Percentiles rank a stretch among this genome's conserved stretches.
These are phyloP conservation scores for Austroboletus eburneus DNA, from an alignment of 768 basidiomycete genomes.

Conservation along the genomic window DNA sequence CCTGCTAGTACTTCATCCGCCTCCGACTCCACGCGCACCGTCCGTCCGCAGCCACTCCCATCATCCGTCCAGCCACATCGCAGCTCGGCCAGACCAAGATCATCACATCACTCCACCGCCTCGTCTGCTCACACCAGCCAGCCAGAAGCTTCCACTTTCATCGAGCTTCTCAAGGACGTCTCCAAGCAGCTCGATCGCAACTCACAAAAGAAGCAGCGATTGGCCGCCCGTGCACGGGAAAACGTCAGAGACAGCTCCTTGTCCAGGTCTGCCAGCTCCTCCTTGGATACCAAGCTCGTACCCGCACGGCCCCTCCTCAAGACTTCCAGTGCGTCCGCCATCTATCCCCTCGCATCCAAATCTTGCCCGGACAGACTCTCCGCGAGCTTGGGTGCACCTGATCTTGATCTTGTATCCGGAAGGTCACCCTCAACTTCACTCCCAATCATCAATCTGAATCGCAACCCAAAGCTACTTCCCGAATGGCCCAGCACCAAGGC, in stretches of 20 bases:
- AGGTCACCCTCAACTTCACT: constrained; percentile 13
- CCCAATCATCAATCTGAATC: constrained; percentile 9
- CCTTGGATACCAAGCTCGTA: background rate
- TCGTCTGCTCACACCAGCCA: constrained; percentile 7
- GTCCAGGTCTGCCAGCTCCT: background rate
- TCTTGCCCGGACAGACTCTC: too few species aligned
- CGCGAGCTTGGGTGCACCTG: constrained; percentile 2
- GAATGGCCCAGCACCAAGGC: too few species aligned
- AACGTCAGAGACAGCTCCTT: too few species aligned
- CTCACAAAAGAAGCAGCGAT: constrained; percentile 23
- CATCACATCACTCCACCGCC: constrained; percentile 14
- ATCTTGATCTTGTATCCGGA: constrained; percentile 5
- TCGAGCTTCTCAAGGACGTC: constrained; percentile 23
- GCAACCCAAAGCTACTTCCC: constrained; percentile 5
- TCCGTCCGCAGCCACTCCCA: background rate
- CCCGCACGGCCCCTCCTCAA: constrained; percentile 11
- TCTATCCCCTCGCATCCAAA: background rate
- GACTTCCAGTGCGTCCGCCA: constrained; percentile 13
- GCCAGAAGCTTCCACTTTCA: constrained; percentile 21
- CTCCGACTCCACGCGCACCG: too few species aligned
- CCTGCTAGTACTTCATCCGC: too few species aligned
- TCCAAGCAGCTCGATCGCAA: constrained; percentile 24
- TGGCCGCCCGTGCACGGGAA: constrained; percentile 9
- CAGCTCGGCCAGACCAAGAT: constrained; percentile 12
- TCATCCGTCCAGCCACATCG: constrained; percentile 3